A percentile compares a stretch with the other conserved stretches of the same genome.
Conservation (phyloP, 2,329 filamentous ascomycete genomes). For the Podosphaera leucotricha region DNA sequence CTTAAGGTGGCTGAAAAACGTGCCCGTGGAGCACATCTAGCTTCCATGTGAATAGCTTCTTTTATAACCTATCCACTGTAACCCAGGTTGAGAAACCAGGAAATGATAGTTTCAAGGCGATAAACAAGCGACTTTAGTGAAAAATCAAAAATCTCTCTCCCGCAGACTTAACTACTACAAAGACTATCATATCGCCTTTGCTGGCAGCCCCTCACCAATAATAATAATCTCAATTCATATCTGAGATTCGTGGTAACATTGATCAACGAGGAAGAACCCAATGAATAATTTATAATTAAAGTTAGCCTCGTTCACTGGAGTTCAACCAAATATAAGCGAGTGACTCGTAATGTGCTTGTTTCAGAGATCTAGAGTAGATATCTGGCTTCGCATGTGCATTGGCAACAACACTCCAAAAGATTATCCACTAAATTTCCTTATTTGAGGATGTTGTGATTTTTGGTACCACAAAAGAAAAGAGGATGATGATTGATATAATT, state of each 20-base stretch:
- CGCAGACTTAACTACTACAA: neutral
- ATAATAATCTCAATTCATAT: neutral
- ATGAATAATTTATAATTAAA: neutral
- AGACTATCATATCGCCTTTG: neutral
- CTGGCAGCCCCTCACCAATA: constrained; percentile 1
- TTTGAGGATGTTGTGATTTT: neutral
- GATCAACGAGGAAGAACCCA: neutral
- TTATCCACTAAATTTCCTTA: neutral
- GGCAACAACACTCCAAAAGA: neutral
- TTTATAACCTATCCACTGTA: constrained; percentile 1
- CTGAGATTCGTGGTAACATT: neutral
- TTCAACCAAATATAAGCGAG: constrained; percentile 1
- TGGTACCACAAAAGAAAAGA: neutral
- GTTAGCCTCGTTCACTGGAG: neutral
- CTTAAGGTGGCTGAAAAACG: too few relatives aligned
- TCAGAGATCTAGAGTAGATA: constrained; percentile 2
- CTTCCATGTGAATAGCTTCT: neutral
- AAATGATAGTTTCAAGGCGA: neutral
- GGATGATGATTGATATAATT: neutral
- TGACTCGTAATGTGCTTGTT: neutral
- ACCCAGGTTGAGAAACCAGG: neutral
- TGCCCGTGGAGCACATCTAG: neutral
- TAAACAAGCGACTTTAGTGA: neutral
- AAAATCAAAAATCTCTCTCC: neutral
- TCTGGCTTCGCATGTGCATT: neutral